These are phyloP conservation scores for Rhizophagus clarus DNA, from an alignment of 192 early-diverging fungal species.

Conservation along the genomic window DNA sequence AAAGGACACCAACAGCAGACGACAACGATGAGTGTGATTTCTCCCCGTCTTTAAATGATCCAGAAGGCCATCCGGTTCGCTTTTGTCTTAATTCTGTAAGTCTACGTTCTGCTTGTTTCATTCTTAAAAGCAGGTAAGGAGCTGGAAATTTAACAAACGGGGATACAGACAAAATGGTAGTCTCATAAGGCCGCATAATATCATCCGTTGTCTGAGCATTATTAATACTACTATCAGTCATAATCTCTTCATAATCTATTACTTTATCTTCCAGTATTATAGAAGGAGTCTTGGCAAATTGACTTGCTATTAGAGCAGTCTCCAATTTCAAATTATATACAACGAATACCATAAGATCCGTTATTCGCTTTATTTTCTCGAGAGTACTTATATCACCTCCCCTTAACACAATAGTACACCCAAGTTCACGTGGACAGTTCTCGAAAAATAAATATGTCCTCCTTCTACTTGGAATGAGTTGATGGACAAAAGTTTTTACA, in stretches of 20 bases:
- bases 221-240: constrained; percentile 21
- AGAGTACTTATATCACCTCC: constrained; percentile 74
- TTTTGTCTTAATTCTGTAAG: not conserved
- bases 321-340: constrained; percentile 90
- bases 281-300: constrained; percentile 65
- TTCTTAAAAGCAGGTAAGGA: constrained; percentile 75
- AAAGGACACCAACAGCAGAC: constrained; percentile 8
- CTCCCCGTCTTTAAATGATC: constrained; percentile 15
- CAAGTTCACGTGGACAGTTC: constrained; percentile 75
- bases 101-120: constrained; percentile 57
- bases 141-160: constrained; percentile 84
- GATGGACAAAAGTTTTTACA: constrained; percentile 82
- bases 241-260: constrained; percentile 7
- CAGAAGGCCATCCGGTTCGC: constrained; percentile 4
- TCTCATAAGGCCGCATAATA: constrained; percentile 54
- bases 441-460: constrained; percentile 91
- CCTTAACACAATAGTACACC: constrained; percentile 87
- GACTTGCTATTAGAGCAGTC: constrained; percentile 73
- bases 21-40: constrained; percentile 7
- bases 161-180: constrained; percentile 84
- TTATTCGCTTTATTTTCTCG: constrained; percentile 77
- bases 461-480: constrained; percentile 74
- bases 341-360: constrained; percentile 82
- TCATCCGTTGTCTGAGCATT: constrained; percentile 28
- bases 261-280: constrained; percentile 5